Percentiles rank a stretch among this genome's conserved stretches.
Evolutionary conservation across 139 green algal genomes (phyloP).

Genomic region (Ettlia oleoabundans): DNA sequence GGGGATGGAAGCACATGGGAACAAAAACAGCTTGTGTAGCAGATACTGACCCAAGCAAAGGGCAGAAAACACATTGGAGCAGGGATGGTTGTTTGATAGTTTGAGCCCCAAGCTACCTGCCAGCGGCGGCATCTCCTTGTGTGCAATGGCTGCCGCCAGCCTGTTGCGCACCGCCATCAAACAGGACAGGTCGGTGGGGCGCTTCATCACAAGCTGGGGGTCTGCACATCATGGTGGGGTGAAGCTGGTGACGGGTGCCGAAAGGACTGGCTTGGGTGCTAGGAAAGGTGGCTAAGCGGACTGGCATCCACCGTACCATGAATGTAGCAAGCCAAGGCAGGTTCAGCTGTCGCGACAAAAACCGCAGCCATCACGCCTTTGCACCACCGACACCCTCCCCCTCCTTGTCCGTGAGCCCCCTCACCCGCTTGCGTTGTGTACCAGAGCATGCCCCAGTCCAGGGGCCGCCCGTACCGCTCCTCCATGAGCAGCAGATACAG

Average conservation of each 20-base stretch:
- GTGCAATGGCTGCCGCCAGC: constrained; percentile 65
- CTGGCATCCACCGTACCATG: too few relatives aligned
- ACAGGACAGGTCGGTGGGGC: constrained; percentile 56
- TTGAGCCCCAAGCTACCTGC: too few relatives aligned
- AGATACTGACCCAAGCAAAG: too few relatives aligned
- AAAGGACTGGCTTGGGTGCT: not conserved
- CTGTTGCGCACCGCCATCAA: constrained; percentile 69
- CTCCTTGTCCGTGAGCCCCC: not conserved
- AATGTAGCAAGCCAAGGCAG: too few relatives aligned
- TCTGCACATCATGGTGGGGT: not conserved
- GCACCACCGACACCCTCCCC: not conserved
- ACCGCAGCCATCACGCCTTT: not conserved
- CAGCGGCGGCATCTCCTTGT: constrained; percentile 52
- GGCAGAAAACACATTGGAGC: too few relatives aligned
- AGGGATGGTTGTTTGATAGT: too few relatives aligned
- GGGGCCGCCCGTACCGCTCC: constrained; percentile 68
- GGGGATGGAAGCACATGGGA: too few relatives aligned
- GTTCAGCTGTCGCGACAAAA: not conserved
- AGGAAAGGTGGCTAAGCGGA: too few relatives aligned
- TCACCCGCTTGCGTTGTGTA: constrained; percentile 52
- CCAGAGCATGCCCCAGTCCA: constrained; percentile 76
- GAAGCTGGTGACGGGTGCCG: not conserved
- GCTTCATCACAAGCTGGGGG: constrained; percentile 33
- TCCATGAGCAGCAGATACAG: constrained; percentile 88
- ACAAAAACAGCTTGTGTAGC: too few relatives aligned